A percentile compares a stretch with the other conserved stretches of the same genome.
phyloP scores from a whole-genome alignment of 805 yeast species.

The Nakazawaea ambrosiae region DNA sequence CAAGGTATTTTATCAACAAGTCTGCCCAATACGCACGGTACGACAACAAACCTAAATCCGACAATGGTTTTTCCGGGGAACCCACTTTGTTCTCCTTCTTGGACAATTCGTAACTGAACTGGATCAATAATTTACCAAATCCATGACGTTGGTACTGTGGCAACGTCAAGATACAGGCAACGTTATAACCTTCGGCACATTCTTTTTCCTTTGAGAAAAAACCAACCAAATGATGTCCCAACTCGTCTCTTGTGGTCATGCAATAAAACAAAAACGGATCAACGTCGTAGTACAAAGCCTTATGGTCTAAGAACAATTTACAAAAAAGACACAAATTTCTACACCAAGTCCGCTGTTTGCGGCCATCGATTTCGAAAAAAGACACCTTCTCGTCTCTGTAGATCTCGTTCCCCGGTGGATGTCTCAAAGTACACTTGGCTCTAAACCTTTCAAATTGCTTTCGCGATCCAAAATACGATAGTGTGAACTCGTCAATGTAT shows the following conservation, averaged over 20 bases:
- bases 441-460: conserved; percentile 93
- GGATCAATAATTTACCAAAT: conserved; percentile 84
- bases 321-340: conserved; percentile 87
- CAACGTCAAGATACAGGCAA: conserved; percentile 91
- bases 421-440: conserved; percentile 78
- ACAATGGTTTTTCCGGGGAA: conserved; percentile 94
- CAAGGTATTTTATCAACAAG: conserved; percentile 65
- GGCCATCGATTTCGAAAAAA: conserved; percentile 95
- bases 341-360: conserved; percentile 96
- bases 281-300: conserved; percentile 93
- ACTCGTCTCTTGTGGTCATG: conserved; percentile 85
- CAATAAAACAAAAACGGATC: conserved; percentile 96
- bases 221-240: conserved; percentile 95
- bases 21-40: conserved; percentile 98
- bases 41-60: conserved; percentile 88
- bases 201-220: conserved; percentile 97
- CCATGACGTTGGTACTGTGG: conserved; percentile 98
- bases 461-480: conserved; percentile 80
- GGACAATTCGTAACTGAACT: conserved; percentile 87
- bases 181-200: conserved; percentile 89
- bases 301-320: conserved; percentile 89
- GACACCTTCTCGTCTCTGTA: conserved; percentile 90
- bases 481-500: conserved; percentile 85
- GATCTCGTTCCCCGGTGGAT: conserved; percentile 98
- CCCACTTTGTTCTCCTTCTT: conserved; percentile 87